phyloP scores from a whole-genome alignment of 139 green algal species.

The Picochlorum sp. region DNA sequence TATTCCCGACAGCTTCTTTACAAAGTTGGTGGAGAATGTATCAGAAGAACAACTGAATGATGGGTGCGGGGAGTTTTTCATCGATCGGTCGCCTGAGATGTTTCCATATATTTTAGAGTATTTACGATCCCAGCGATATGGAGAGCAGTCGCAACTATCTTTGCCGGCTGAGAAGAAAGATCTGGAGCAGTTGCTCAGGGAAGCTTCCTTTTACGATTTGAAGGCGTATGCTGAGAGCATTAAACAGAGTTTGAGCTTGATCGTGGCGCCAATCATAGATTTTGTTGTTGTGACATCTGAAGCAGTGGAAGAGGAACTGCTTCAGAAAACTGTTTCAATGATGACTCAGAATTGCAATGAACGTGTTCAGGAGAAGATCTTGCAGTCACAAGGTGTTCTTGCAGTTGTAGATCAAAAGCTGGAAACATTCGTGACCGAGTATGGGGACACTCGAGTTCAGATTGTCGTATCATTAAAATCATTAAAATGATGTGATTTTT shows the following conservation, averaged over 20 bases:
- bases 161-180: slow-evolving; percentile 14
- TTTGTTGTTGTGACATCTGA: background rate
- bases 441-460: too few relatives aligned
- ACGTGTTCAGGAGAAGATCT: too few relatives aligned
- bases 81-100: slow-evolving; percentile 19
- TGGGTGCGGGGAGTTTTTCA: slow-evolving; percentile 31
- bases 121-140: slow-evolving; percentile 17
- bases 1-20: too few relatives aligned
- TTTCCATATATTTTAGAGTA: slow-evolving; percentile 32
- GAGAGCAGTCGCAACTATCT: slow-evolving; percentile 1
- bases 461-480: too few relatives aligned
- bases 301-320: slow-evolving; percentile 12
- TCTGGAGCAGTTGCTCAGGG: slow-evolving; percentile 18
- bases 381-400: too few relatives aligned
- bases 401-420: too few relatives aligned
- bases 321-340: slow-evolving; percentile 21
- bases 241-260: too few relatives aligned
- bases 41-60: too few relatives aligned
- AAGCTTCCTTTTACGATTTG: slow-evolving; percentile 29
- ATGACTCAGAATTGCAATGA: too few relatives aligned
- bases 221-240: slow-evolving; percentile 9
- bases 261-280: background rate
- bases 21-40: too few relatives aligned
- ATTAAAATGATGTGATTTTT: too few relatives aligned
- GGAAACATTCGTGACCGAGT: too few relatives aligned